Evolutionary conservation across 1,284 basidiomycete genomes (phyloP).

Genomic region (Vanrija sp.): DNA sequence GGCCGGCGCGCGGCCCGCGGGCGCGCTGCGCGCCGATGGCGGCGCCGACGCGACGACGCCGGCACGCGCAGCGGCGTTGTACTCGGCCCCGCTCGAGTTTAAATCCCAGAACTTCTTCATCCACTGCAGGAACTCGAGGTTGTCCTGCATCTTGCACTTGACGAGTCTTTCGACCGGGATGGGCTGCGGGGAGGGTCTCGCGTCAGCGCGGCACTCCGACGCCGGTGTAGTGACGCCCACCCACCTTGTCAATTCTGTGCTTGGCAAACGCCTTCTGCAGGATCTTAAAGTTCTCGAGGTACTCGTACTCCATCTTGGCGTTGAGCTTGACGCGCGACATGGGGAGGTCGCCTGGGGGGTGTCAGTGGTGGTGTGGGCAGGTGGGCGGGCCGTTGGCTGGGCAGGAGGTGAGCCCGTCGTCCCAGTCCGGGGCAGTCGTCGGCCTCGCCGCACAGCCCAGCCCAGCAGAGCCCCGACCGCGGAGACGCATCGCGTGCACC

Average conservation of each 20-base stretch:
- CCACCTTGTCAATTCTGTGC: slow-evolving; percentile 88
- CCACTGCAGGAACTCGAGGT: slow-evolving; percentile 98
- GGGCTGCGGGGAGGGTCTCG: slow-evolving; percentile 59
- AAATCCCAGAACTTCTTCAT: slow-evolving; percentile 93
- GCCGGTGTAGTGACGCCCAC: slow-evolving; percentile 41
- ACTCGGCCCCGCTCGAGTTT: slow-evolving; percentile 81
- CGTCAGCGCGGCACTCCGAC: neutral
- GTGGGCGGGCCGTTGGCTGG: too few relatives aligned
- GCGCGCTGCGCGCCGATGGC: slow-evolving; percentile 9
- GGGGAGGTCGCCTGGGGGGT: slow-evolving; percentile 66
- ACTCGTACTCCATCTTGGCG: slow-evolving; percentile 95
- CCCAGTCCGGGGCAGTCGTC: too few relatives aligned
- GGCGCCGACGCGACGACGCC: slow-evolving; percentile 4
- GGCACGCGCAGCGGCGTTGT: slow-evolving; percentile 69
- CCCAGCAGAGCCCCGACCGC: too few relatives aligned
- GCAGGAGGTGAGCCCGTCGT: neutral
- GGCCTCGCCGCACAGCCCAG: too few relatives aligned
- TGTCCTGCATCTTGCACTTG: slow-evolving; percentile 99
- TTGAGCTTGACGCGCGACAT: slow-evolving; percentile 87
- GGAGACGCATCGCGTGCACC: too few relatives aligned
- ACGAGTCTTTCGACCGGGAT: slow-evolving; percentile 89
- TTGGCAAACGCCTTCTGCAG: slow-evolving; percentile 82
- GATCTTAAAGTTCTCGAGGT: slow-evolving; percentile 90
- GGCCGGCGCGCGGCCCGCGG: slow-evolving; percentile 10
- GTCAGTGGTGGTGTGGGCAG: neutral